Conservation (phyloP, 169 alveolate species). For the Perkinsus chesapeaki region DNA sequence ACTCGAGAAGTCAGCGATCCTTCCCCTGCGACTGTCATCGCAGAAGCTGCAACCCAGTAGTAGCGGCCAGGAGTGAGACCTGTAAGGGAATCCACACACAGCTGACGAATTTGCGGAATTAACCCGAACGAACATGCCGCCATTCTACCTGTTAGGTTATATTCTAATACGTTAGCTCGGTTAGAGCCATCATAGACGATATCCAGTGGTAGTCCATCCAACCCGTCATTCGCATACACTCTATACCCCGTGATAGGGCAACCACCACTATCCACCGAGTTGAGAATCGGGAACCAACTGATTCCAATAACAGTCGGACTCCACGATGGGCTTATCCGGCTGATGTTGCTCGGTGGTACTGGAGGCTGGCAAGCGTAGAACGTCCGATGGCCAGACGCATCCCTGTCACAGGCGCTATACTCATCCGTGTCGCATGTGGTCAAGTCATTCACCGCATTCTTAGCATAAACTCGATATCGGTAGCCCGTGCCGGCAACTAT, state of each 20-base stretch:
- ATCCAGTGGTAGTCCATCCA: slow-evolving; percentile 15
- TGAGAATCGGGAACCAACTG: background rate
- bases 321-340: background rate
- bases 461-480: background rate
- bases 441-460: background rate
- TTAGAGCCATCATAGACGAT: slow-evolving; percentile 27
- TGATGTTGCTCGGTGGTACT: background rate
- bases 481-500: background rate
- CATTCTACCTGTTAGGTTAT: background rate
- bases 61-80: background rate
- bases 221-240: slow-evolving; percentile 32
- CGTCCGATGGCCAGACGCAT: background rate
- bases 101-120: background rate
- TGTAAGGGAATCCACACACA: background rate
- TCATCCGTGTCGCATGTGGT: background rate
- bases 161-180: slow-evolving; percentile 18
- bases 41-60: background rate
- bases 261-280: slow-evolving; percentile 13
- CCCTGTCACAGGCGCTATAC: background rate
- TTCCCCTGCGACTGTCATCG: background rate
- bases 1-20: background rate
- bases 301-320: background rate
- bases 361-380: background rate
- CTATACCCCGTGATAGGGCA: slow-evolving; percentile 24
- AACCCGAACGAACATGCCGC: background rate